phyloP scores from a whole-genome alignment of 2,329 filamentous ascomycete genomes.

The Trichoderma oligosporum region DNA sequence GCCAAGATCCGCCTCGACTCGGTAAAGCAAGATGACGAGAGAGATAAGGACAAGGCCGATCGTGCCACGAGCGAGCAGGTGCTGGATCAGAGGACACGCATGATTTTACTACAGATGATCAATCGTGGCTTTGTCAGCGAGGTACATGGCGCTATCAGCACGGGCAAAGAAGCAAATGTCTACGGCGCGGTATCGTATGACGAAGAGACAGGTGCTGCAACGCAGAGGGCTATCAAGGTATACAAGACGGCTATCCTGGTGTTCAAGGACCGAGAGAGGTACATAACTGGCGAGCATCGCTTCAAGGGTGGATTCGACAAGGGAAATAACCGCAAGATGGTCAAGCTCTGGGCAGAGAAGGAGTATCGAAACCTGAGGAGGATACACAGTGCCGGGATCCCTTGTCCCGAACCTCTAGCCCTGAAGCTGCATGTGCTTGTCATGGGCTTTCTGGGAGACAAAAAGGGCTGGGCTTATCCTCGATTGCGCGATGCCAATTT shows the following conservation, averaged over 20 bases:
- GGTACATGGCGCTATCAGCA: slow-evolving; percentile 91
- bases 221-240: slow-evolving; percentile 90
- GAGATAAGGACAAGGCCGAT: slow-evolving; percentile 80
- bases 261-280: slow-evolving; percentile 96
- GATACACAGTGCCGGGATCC: slow-evolving; percentile 78
- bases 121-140: slow-evolving; percentile 86
- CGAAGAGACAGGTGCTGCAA: slow-evolving; percentile 48
- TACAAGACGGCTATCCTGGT: slow-evolving; percentile 98
- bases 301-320: slow-evolving; percentile 92
- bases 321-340: slow-evolving; percentile 92
- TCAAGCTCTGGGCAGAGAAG: slow-evolving; percentile 98
- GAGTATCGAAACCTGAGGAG: slow-evolving; percentile 91
- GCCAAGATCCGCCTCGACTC: slow-evolving; percentile 77
- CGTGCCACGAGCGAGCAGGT: slow-evolving; percentile 93
- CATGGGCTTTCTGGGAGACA: slow-evolving; percentile 89
- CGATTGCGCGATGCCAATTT: slow-evolving; percentile 83
- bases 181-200: slow-evolving; percentile 77
- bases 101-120: slow-evolving; percentile 95
- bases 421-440: slow-evolving; percentile 92
- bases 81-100: slow-evolving; percentile 85
- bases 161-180: slow-evolving; percentile 97
- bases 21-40: slow-evolving; percentile 49
- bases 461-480: slow-evolving; percentile 82
- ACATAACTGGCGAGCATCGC: slow-evolving; percentile 89
- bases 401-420: slow-evolving; percentile 83